phyloP scores from a whole-genome alignment of 139 green algal genomes.

The Desmodesmus armatus region DNA sequence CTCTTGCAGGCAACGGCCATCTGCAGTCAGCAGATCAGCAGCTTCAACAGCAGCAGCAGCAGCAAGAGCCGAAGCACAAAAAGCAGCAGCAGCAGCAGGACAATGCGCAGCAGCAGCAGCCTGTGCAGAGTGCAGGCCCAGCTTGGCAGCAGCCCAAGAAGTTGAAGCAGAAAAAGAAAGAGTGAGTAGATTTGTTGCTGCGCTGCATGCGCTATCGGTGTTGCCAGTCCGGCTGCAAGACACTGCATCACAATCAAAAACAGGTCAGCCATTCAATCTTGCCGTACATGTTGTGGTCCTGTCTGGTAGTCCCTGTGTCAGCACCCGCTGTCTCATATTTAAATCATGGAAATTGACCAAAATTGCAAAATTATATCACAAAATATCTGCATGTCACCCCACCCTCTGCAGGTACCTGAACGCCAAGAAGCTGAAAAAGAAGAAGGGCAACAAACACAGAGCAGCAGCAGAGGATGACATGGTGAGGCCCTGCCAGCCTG shows the following conservation, averaged over 20 bases:
- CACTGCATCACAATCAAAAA: too few relatives aligned
- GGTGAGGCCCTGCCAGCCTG: background rate
- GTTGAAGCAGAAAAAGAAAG: slow-evolving; percentile 45
- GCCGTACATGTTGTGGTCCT: too few relatives aligned
- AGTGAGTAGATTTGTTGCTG: slow-evolving; percentile 2
- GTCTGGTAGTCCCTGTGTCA: too few relatives aligned
- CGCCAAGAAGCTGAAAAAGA: slow-evolving; percentile 45
- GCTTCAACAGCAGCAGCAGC: slow-evolving; percentile 19
- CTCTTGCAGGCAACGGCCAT: too few relatives aligned
- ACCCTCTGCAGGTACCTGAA: slow-evolving; percentile 46
- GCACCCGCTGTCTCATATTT: too few relatives aligned
- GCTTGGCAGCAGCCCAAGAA: slow-evolving; percentile 43
- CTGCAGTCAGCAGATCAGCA: background rate
- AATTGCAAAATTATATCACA: too few relatives aligned
- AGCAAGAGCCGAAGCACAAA: background rate
- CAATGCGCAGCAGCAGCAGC: background rate
- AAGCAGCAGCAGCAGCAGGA: slow-evolving; percentile 34
- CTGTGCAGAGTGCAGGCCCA: background rate
- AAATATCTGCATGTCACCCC: too few relatives aligned
- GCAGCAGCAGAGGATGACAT: background rate
- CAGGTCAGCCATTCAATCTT: too few relatives aligned
- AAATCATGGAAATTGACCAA: too few relatives aligned
- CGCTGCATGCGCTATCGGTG: too few relatives aligned
- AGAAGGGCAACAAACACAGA: slow-evolving; percentile 20
- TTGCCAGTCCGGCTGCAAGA: too few relatives aligned